Evolutionary conservation across 83 land plant genomes (phyloP).

Genomic region (Isoetes engelmannii): DNA sequence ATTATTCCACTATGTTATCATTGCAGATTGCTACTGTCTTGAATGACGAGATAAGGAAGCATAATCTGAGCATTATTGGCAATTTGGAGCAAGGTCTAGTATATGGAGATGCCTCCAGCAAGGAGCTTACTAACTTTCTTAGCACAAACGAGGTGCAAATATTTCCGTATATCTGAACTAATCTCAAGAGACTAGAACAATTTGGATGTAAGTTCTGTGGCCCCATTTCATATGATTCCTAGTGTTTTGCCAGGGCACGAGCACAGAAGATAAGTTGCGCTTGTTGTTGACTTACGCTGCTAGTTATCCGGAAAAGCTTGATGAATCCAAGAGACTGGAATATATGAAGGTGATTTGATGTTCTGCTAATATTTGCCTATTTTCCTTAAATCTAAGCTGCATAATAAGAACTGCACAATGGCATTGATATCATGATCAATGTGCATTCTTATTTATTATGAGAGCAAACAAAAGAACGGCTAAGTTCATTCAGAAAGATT

Average conservation of each 20-base stretch:
- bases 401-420: background rate
- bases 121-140: constrained; percentile 74
- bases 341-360: constrained; percentile 61
- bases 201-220: background rate
- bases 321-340: constrained; percentile 64
- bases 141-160: constrained; percentile 62
- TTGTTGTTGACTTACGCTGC: constrained; percentile 92
- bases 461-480: background rate
- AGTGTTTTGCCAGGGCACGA: constrained; percentile 49
- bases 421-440: background rate
- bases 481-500: background rate
- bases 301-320: constrained; percentile 85
- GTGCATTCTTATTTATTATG: background rate
- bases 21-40: constrained; percentile 83
- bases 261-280: constrained; percentile 75
- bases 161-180: constrained; percentile 8
- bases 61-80: constrained; percentile 63
- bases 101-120: constrained; percentile 93
- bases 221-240: background rate
- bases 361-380: background rate
- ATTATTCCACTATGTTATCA: background rate
- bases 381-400: background rate
- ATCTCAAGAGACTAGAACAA: background rate
- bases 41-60: constrained; percentile 54
- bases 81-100: constrained; percentile 85